A percentile compares a stretch with the other conserved stretches of the same genome.
Conservation (phyloP, 345 rosid genomes). For the Populus simonii region DNA sequence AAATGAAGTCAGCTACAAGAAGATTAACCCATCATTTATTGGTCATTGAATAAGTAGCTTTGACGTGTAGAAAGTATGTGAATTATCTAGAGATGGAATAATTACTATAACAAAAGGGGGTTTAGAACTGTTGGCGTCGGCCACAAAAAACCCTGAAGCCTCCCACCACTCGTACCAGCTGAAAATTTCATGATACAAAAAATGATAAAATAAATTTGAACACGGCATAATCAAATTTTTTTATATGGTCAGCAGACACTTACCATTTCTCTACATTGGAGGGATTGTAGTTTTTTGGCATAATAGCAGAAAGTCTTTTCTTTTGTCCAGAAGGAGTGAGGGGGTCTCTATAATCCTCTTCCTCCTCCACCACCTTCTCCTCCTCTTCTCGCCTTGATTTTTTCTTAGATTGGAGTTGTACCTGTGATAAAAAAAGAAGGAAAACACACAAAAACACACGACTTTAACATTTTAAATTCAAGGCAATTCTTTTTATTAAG, state of each 20-base stretch:
- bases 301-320: conserved; percentile 68
- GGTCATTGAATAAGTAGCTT: not conserved
- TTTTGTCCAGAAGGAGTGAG: conserved; percentile 69
- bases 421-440: too few species aligned
- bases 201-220: not conserved
- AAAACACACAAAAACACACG: too few species aligned
- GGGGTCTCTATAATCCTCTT: conserved; percentile 64
- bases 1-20: too few species aligned
- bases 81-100: conserved; percentile 1
- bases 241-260: too few species aligned
- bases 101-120: conserved; percentile 77
- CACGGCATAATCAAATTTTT: not conserved
- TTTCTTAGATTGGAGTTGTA: not conserved
- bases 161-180: conserved; percentile 99
- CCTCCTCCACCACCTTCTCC: conserved; percentile 29
- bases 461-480: too few species aligned
- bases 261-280: conserved; percentile 79
- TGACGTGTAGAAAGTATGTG: too few species aligned
- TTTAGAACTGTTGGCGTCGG: conserved; percentile 70
- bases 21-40: not conserved
- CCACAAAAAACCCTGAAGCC: conserved; percentile 57
- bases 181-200: not conserved
- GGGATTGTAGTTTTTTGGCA: conserved; percentile 90
- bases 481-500: too few species aligned
- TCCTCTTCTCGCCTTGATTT: too few species aligned